phyloP scores from a whole-genome alignment of 2,329 filamentous ascomycete genomes.

The Beauveria sp. region DNA sequence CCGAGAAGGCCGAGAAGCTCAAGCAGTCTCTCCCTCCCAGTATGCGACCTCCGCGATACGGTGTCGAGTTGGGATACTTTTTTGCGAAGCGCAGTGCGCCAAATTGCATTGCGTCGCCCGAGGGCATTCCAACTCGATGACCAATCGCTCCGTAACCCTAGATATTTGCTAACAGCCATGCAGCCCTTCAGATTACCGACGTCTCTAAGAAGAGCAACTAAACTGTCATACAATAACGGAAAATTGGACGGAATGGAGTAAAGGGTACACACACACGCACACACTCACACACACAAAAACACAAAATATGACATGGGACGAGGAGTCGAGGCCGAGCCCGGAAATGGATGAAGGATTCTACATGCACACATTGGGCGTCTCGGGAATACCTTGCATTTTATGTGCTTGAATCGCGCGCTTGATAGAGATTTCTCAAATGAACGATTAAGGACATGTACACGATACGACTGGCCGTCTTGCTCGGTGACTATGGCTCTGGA shows the following conservation, averaged over 20 bases:
- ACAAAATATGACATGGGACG: constrained; percentile 6
- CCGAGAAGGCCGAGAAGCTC: constrained; percentile 99
- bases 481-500: not conserved
- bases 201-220: constrained; percentile 45
- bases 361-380: constrained; percentile 45
- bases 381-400: constrained; percentile 46
- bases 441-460: constrained; percentile 12
- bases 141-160: not conserved
- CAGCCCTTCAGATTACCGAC: constrained; percentile 46
- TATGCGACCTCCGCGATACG: constrained; percentile 44
- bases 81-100: not conserved
- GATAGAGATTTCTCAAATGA: constrained; percentile 25
- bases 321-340: constrained; percentile 11
- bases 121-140: not conserved
- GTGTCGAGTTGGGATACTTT: not conserved
- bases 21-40: constrained; percentile 97
- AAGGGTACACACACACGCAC: not conserved
- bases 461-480: not conserved
- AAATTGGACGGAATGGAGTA: constrained; percentile 12
- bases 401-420: constrained; percentile 31
- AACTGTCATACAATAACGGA: constrained; percentile 18
- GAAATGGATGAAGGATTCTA: constrained; percentile 25
- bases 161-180: constrained; percentile 14
- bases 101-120: not conserved
- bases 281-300: not conserved